Evolutionary conservation across 140 eudicot species (phyloP).

Genomic region (Cichorium intybus): DNA sequence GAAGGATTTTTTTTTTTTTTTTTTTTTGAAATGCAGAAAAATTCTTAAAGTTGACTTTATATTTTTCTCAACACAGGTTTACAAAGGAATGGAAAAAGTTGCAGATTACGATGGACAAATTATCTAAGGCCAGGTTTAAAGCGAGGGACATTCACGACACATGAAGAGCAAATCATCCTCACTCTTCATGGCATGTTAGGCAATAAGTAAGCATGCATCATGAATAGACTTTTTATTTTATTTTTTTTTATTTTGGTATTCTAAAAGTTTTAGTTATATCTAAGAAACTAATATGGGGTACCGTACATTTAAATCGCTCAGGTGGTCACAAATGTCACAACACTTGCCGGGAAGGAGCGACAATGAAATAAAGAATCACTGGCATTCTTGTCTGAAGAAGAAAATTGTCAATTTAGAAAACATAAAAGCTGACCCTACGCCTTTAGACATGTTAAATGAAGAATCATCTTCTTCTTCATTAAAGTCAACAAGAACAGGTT

Average conservation of each 20-base stretch:
- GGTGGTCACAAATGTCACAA: constrained; percentile 28
- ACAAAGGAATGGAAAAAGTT: constrained; percentile 63
- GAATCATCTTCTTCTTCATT: constrained; percentile 15
- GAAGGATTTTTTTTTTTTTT: constrained; percentile 1
- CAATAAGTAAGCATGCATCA: constrained; percentile 47
- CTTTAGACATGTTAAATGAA: constrained; percentile 1
- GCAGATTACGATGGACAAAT: constrained; percentile 64
- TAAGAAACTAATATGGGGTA: neutral
- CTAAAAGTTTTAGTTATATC: neutral
- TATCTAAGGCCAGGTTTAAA: constrained; percentile 63
- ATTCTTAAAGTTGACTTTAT: constrained; percentile 13
- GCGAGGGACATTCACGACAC: constrained; percentile 40
- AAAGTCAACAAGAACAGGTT: constrained; percentile 6
- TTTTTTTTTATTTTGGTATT: neutral
- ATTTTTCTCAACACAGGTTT: constrained; percentile 34
- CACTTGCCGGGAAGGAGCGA: constrained; percentile 35
- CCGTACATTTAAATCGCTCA: constrained; percentile 2
- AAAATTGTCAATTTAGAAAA: constrained; percentile 3
- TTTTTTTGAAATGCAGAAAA: neutral
- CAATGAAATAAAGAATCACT: constrained; percentile 34
- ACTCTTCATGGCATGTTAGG: constrained; percentile 48
- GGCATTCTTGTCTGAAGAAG: constrained; percentile 36
- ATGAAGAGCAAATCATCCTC: constrained; percentile 44
- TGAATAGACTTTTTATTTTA: too few species aligned
- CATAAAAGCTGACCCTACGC: neutral